phyloP scores from a whole-genome alignment of 202 grass and related monocot genomes.

The Saccharum hybrid region DNA sequence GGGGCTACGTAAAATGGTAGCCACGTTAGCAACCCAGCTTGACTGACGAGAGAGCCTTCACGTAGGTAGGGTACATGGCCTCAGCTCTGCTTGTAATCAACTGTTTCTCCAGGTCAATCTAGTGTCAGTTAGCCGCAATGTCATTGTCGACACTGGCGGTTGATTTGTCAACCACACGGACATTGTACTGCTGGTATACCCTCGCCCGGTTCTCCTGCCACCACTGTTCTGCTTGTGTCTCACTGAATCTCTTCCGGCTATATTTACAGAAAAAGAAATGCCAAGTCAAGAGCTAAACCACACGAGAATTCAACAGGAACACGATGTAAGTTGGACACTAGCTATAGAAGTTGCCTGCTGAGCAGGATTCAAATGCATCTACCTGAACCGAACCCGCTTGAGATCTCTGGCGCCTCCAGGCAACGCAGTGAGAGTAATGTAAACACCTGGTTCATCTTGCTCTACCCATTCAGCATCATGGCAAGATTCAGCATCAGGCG shows the following conservation, averaged over 20 bases:
- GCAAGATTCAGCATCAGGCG: slow-evolving; percentile 57
- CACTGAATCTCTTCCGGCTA: slow-evolving; percentile 97
- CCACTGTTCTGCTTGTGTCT: slow-evolving; percentile 96
- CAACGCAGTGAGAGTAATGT: slow-evolving; percentile 84
- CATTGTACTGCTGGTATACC: slow-evolving; percentile 92
- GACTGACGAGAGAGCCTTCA: slow-evolving; percentile 55
- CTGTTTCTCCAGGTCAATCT: slow-evolving; percentile 59
- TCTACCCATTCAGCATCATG: slow-evolving; percentile 94
- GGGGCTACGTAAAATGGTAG: slow-evolving; percentile 65
- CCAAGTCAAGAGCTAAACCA: slow-evolving; percentile 19
- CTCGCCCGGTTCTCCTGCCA: slow-evolving; percentile 96
- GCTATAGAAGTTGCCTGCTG: slow-evolving; percentile 14
- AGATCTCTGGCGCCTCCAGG: slow-evolving; percentile 82
- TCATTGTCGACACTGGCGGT: slow-evolving; percentile 54
- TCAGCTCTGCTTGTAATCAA: slow-evolving; percentile 51
- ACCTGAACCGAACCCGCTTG: slow-evolving; percentile 97
- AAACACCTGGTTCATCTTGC: slow-evolving; percentile 94
- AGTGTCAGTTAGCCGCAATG: slow-evolving; percentile 62
- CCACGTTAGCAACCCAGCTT: slow-evolving; percentile 51
- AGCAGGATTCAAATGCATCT: slow-evolving; percentile 36
- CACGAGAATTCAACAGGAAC: slow-evolving; percentile 15
- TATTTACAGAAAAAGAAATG: slow-evolving; percentile 23
- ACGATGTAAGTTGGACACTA: neutral
- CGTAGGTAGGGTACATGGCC: slow-evolving; percentile 4
- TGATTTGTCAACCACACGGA: slow-evolving; percentile 84